phyloP scores from a whole-genome alignment of 805 yeast species.

The Hanseniaspora vineae region DNA sequence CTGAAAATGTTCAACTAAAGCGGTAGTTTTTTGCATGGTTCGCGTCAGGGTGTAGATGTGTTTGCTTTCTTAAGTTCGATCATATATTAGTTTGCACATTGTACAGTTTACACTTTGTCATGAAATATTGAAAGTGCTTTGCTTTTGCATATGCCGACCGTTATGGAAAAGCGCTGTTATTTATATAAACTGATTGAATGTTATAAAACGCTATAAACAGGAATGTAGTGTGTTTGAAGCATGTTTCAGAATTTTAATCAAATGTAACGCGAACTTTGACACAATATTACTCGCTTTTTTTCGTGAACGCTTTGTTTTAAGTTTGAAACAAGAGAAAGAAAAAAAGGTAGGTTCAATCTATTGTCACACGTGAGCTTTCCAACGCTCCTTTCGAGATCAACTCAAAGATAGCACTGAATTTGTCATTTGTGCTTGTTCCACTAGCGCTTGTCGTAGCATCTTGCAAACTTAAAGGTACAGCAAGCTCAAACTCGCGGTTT shows the following conservation, averaged over 20 bases:
- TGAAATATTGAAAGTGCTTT: too few relatives aligned
- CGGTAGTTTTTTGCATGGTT: slow-evolving; percentile 19
- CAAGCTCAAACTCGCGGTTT: slow-evolving; percentile 46
- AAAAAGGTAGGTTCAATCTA: background rate
- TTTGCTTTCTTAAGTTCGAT: background rate
- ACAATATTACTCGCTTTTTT: background rate
- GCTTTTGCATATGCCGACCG: too few relatives aligned
- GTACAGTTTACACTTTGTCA: too few relatives aligned
- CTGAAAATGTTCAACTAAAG: slow-evolving; percentile 13
- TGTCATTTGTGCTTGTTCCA: slow-evolving; percentile 26
- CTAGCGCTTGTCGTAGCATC: slow-evolving; percentile 16
- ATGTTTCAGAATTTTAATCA: background rate
- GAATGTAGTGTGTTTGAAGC: background rate
- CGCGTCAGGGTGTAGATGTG: too few relatives aligned
- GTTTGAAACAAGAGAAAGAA: background rate
- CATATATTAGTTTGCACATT: too few relatives aligned
- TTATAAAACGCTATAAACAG: too few relatives aligned
- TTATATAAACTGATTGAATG: too few relatives aligned
- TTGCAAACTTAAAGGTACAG: slow-evolving; percentile 26
- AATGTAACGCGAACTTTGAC: background rate
- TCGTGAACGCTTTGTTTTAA: too few relatives aligned
- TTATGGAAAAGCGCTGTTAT: background rate
- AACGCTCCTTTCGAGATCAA: slow-evolving; percentile 83
- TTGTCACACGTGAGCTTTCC: slow-evolving; percentile 28
- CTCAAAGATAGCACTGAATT: slow-evolving; percentile 65